These are phyloP conservation scores for Coemansia sp. DNA, from an alignment of 192 early-diverging fungal genomes.

Conservation along the genomic window DNA sequence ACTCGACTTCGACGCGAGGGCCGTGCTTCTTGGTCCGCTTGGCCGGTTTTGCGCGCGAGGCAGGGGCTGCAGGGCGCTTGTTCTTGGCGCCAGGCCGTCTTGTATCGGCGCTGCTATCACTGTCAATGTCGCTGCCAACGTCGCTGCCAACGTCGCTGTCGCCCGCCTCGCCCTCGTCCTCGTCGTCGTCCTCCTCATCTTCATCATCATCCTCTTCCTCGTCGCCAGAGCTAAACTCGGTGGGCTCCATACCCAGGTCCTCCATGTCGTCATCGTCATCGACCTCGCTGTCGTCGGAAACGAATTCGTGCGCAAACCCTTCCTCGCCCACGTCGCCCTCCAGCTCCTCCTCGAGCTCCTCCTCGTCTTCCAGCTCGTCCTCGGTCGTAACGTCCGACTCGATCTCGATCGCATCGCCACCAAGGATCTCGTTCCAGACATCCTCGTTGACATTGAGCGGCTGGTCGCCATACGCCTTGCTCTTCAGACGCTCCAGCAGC, in stretches of 20 bases:
- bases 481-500: conserved; percentile 84
- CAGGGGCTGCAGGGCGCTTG: conserved; percentile 35
- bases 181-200: conserved; percentile 62
- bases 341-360: conserved; percentile 41
- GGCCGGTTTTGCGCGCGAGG: conserved; percentile 30
- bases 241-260: conserved; percentile 35
- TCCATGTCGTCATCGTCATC: conserved; percentile 46
- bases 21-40: conserved; percentile 50
- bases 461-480: conserved; percentile 92
- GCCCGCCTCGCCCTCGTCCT: conserved; percentile 51
- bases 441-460: conserved; percentile 92
- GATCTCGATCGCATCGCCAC: conserved; percentile 65
- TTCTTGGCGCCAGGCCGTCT: conserved; percentile 56
- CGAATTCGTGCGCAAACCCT: conserved; percentile 56
- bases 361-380: conserved; percentile 63
- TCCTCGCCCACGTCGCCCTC: conserved; percentile 38
- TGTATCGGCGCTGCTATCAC: conserved; percentile 52
- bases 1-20: conserved; percentile 58
- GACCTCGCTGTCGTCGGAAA: conserved; percentile 40
- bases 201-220: conserved; percentile 58
- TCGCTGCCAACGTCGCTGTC: too few species aligned
- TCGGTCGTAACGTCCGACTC: conserved; percentile 67
- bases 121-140: conserved; percentile 63
- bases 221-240: conserved; percentile 60
- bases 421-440: conserved; percentile 86